These are phyloP conservation scores for Lolium rigidum DNA, from an alignment of 176 grass and related monocot species.

Conservation along the genomic window DNA sequence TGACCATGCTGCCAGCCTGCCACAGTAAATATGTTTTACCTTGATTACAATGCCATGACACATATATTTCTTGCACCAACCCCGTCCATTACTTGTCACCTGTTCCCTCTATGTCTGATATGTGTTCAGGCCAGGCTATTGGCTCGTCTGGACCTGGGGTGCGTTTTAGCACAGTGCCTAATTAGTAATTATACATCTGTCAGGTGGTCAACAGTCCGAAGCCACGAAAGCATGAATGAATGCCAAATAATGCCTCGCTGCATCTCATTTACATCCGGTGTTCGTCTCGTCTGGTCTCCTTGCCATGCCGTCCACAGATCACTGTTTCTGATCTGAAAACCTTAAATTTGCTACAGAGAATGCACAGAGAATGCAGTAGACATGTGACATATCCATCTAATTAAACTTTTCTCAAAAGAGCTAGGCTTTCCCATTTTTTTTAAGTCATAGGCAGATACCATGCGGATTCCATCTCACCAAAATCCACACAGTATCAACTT, in stretches of 20 bases:
- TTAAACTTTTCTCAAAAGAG: not conserved
- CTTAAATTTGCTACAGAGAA: conserved; percentile 11
- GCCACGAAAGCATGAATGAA: conserved; percentile 33
- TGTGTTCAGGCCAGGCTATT: conserved; percentile 3
- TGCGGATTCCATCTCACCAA: too few species aligned
- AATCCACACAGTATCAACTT: too few species aligned
- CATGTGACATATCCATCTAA: not conserved
- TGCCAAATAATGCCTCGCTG: conserved; percentile 36
- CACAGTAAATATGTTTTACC: not conserved
- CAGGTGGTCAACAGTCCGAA: conserved; percentile 10
- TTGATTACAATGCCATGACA: not conserved
- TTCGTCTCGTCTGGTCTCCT: conserved; percentile 9
- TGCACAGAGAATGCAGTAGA: not conserved
- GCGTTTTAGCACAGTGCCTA: conserved; percentile 27
- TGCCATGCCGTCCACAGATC: not conserved
- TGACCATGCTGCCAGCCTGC: not conserved
- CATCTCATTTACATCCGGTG: not conserved
- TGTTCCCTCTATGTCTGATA: too few species aligned
- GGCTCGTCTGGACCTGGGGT: conserved; percentile 11
- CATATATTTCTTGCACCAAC: not conserved
- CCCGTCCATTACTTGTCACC: not conserved
- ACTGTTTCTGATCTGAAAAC: conserved; percentile 20
- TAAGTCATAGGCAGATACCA: not conserved
- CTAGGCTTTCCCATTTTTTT: not conserved
- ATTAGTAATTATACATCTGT: conserved; percentile 21